Conservation (phyloP, 345 rosid species). For the Heritiera fomes region DNA sequence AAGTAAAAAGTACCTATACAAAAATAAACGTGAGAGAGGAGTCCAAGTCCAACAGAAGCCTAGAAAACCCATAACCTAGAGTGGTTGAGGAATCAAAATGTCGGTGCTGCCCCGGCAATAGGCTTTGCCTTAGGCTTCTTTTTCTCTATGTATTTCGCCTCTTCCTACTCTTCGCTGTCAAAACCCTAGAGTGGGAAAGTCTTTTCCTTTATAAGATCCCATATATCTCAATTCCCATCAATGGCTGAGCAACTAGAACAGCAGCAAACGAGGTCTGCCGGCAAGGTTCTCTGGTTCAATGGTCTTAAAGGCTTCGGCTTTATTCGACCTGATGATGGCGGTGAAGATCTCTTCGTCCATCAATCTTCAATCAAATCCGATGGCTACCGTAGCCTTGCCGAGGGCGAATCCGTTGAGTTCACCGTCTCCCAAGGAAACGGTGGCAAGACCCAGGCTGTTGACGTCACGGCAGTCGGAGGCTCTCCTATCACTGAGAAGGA, state of each 20-base stretch:
- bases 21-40: no score
- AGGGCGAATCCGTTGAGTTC: slow-evolving; percentile 56
- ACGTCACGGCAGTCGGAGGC: slow-evolving; percentile 51
- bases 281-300: slow-evolving; percentile 64
- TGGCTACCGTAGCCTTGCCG: slow-evolving; percentile 57
- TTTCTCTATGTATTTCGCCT: no score
- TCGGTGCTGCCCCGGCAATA: no score
- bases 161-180: no score
- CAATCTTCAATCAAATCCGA: slow-evolving; percentile 66
- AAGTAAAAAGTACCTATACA: no score
- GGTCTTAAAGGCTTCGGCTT: slow-evolving; percentile 71
- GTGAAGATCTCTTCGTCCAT: slow-evolving; percentile 76
- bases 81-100: no score
- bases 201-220: not conserved
- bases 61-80: no score
- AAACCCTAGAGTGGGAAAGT: no score
- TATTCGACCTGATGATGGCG: slow-evolving; percentile 67
- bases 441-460: slow-evolving; percentile 50
- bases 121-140: no score
- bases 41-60: no score
- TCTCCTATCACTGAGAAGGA: slow-evolving; percentile 40
- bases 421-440: slow-evolving; percentile 31
- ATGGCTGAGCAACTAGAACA: slow-evolving; percentile 28
- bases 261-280: slow-evolving; percentile 45
- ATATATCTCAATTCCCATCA: slow-evolving; percentile 28